These are phyloP conservation scores for Tolypocladium guangdongense DNA, from an alignment of 2,329 filamentous ascomycete genomes.

Conservation along the genomic window DNA sequence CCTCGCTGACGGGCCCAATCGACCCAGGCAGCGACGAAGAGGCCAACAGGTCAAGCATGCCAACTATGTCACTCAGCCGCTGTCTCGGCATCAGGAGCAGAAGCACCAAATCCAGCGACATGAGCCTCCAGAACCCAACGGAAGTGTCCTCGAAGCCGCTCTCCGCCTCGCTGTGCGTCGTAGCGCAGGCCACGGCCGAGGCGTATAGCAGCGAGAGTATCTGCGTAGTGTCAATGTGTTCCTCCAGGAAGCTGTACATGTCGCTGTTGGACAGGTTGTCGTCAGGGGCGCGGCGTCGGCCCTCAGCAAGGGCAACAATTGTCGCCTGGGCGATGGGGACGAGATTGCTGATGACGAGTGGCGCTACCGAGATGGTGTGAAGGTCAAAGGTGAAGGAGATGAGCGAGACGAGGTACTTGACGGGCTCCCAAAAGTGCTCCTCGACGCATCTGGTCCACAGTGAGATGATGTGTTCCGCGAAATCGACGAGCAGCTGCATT, in stretches of 20 bases:
- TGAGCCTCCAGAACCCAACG: slow-evolving; percentile 52
- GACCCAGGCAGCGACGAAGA: slow-evolving; percentile 53
- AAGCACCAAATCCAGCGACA: slow-evolving; percentile 56
- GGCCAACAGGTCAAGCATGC: slow-evolving; percentile 54
- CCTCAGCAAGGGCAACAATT: slow-evolving; percentile 46
- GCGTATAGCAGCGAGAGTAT: slow-evolving; percentile 58
- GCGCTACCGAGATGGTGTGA: slow-evolving; percentile 47
- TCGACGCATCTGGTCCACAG: slow-evolving; percentile 59
- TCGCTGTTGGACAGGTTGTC: slow-evolving; percentile 35
- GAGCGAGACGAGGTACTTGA: slow-evolving; percentile 55
- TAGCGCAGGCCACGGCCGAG: slow-evolving; percentile 49
- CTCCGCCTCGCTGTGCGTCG: slow-evolving; percentile 20
- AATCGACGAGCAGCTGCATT: slow-evolving; percentile 49
- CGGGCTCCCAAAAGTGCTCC: slow-evolving; percentile 51
- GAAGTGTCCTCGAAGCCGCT: slow-evolving; percentile 17
- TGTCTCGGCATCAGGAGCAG: slow-evolving; percentile 59
- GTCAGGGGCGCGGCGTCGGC: slow-evolving; percentile 38
- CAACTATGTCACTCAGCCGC: slow-evolving; percentile 48
- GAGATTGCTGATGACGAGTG: slow-evolving; percentile 46
- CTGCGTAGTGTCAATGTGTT: slow-evolving; percentile 50
- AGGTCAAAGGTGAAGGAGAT: slow-evolving; percentile 52
- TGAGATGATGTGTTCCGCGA: slow-evolving; percentile 51
- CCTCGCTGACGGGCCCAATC: slow-evolving; percentile 52
- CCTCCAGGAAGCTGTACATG: slow-evolving; percentile 27
- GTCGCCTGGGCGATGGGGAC: slow-evolving; percentile 47